phyloP scores from a whole-genome alignment of 2,329 filamentous ascomycete species.

The Penicillium sp. region DNA sequence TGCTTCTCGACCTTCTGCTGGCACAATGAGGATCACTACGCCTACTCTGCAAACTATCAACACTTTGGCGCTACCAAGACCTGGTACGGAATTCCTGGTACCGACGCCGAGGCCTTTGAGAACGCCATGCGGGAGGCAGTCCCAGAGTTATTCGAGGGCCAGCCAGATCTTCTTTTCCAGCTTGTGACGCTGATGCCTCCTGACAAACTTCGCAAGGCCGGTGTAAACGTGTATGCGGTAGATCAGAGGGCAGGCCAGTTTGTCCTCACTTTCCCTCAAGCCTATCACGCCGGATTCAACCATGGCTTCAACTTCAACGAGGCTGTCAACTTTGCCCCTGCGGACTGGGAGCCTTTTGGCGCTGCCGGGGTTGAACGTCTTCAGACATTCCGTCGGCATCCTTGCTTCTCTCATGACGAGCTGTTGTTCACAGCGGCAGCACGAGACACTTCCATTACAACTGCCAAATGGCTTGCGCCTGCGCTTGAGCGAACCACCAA shows the following conservation, averaged over 20 bases:
- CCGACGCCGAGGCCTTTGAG: constrained; percentile 93
- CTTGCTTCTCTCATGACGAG: constrained; percentile 97
- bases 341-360: constrained; percentile 93
- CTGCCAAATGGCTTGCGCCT: constrained; percentile 91
- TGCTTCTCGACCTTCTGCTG: constrained; percentile 99
- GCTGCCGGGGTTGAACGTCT: constrained; percentile 82
- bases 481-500: constrained; percentile 77
- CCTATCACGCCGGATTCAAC: constrained; percentile 97
- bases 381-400: constrained; percentile 83
- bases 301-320: constrained; percentile 99
- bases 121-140: constrained; percentile 93
- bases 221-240: constrained; percentile 89
- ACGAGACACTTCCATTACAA: constrained; percentile 78
- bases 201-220: constrained; percentile 88
- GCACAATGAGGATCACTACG: constrained; percentile 98
- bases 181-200: constrained; percentile 94
- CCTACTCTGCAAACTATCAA: constrained; percentile 97
- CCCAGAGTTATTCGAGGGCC: constrained; percentile 93
- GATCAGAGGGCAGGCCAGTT: constrained; percentile 95
- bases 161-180: constrained; percentile 94
- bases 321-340: constrained; percentile 94
- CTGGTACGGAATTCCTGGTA: constrained; percentile 96
- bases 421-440: constrained; percentile 87
- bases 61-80: constrained; percentile 98
- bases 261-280: constrained; percentile 94